Evolutionary conservation across 2,329 filamentous ascomycete species (phyloP).

Genomic region (Phialophora expanda): DNA sequence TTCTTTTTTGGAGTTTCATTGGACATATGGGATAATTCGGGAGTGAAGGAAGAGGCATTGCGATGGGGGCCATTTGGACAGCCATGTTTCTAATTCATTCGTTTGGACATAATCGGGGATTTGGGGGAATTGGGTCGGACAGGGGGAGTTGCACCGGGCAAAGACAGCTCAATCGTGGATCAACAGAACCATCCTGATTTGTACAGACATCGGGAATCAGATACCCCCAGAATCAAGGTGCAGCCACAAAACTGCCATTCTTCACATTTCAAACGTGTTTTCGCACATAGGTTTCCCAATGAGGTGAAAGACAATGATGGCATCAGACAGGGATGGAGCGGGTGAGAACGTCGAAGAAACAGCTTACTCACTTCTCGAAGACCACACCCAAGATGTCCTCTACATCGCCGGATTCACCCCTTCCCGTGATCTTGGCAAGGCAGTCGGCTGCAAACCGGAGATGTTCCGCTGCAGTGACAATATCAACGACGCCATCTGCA

Average conservation of each 20-base stretch:
- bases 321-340: conserved; percentile 13
- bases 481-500: conserved; percentile 62
- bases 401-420: conserved; percentile 80
- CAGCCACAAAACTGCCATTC: conserved; percentile 6
- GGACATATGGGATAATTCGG: conserved; percentile 5
- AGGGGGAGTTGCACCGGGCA: conserved; percentile 2
- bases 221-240: conserved; percentile 22
- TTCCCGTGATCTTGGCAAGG: conserved; percentile 85
- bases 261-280: conserved; percentile 11
- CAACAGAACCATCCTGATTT: conserved; percentile 26
- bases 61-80: conserved; percentile 4
- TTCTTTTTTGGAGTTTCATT: conserved; percentile 15
- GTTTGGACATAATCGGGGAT: conserved; percentile 6
- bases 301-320: background rate
- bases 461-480: conserved; percentile 88
- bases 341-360: conserved; percentile 17
- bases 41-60: conserved; percentile 18
- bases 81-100: conserved; percentile 1
- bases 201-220: conserved; percentile 19
- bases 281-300: background rate
- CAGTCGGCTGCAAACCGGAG: conserved; percentile 79
- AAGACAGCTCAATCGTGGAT: conserved; percentile 18
- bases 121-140: conserved; percentile 9
- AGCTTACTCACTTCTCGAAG: conserved; percentile 82
- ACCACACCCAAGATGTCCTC: conserved; percentile 96